Evolutionary conservation across 805 yeast genomes (phyloP).

Genomic region (Wickerhamomyces queroliae): DNA sequence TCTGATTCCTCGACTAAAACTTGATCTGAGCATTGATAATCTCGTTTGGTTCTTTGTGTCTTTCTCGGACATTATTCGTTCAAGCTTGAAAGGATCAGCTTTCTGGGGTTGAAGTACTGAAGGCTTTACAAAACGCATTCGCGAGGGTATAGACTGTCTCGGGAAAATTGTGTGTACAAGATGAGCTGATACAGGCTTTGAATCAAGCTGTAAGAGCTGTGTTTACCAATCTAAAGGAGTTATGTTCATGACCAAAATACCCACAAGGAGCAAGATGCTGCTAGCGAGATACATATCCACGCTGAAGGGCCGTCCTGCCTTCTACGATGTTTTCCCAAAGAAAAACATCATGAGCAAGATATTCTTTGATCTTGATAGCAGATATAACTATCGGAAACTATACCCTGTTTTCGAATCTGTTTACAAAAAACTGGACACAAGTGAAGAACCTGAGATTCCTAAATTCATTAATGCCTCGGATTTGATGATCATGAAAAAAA

Average conservation of each 20-base stretch:
- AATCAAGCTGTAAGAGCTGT: too few relatives aligned
- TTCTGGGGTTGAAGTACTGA: neutral
- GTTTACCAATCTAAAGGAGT: too few relatives aligned
- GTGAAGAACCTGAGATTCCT: conserved; percentile 32
- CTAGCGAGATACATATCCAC: conserved; percentile 6
- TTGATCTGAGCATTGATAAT: neutral
- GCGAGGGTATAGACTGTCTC: neutral
- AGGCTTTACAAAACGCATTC: neutral
- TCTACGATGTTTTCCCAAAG: conserved; percentile 49
- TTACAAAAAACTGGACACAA: conserved; percentile 39
- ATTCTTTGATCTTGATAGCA: conserved; percentile 61
- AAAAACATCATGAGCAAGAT: conserved; percentile 50
- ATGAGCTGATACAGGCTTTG: neutral
- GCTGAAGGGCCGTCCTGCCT: conserved; percentile 27
- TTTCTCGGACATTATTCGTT: neutral
- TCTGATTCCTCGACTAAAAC: conserved; percentile 1
- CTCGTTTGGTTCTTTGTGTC: neutral
- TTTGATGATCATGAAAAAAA: conserved; percentile 61
- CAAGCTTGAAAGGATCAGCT: neutral
- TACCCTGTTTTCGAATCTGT: conserved; percentile 47
- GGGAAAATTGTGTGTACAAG: too few relatives aligned
- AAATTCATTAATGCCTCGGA: conserved; percentile 46
- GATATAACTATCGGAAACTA: conserved; percentile 46
- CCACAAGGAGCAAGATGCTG: neutral
- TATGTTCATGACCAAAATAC: neutral